Conservation (phyloP, 306 rosid species). For the Psophocarpus tetragonolobus region DNA sequence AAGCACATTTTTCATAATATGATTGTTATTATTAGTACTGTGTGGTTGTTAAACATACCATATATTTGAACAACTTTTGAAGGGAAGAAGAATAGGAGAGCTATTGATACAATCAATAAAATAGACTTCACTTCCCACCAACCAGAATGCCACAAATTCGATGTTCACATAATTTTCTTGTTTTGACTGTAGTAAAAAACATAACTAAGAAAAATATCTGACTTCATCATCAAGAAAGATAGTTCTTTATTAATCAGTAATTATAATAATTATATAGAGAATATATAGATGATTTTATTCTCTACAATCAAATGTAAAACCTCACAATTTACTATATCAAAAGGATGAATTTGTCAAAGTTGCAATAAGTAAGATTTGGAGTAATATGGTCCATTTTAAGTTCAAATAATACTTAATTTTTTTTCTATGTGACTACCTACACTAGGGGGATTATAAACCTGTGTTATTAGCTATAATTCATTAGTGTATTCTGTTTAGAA, state of each 20-base stretch:
- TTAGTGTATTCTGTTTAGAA: not conserved
- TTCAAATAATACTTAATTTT: not conserved
- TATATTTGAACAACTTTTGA: slow-evolving; percentile 59
- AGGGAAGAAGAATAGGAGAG: slow-evolving; percentile 62
- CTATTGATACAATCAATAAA: slow-evolving; percentile 55
- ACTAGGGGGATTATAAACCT: not conserved
- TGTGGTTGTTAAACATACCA: slow-evolving; percentile 47
- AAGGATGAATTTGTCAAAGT: not conserved
- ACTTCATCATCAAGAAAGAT: slow-evolving; percentile 54
- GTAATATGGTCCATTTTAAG: not conserved
- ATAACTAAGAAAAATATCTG: slow-evolving; percentile 82
- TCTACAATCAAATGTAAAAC: not conserved
- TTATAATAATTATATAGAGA: not conserved
- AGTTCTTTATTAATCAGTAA: not conserved
- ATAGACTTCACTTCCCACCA: slow-evolving; percentile 69
- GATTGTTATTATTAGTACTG: not conserved
- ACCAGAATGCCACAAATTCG: slow-evolving; percentile 78
- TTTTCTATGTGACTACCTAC: not conserved
- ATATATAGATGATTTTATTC: not conserved
- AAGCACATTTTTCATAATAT: not conserved
- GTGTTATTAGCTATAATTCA: not conserved
- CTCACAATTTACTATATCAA: not conserved
- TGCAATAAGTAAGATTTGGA: not conserved
- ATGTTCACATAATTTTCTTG: slow-evolving; percentile 62
- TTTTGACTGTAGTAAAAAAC: slow-evolving; percentile 66